Evolutionary conservation across 805 yeast genomes (phyloP), one percentile per base, ranked within the genome.

Genomic region (Monosporozyma servazzii): DNA sequence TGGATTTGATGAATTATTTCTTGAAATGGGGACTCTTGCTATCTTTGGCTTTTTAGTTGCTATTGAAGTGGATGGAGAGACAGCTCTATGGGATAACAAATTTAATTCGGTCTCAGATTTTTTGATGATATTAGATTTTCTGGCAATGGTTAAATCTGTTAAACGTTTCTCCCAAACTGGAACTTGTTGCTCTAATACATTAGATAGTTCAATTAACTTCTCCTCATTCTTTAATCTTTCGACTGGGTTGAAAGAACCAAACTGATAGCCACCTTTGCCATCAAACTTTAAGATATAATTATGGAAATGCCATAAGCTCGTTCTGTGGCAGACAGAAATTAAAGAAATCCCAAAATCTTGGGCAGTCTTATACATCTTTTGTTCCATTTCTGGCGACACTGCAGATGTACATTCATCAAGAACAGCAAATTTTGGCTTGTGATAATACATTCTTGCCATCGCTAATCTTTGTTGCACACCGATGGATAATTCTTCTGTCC

Each of bases 341-440:
- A 90, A 76, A 0, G 96, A 86, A 51, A 89, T 88, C 0, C 88
- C 87, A 54, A 86, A 73, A 17, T 75, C 72, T 63, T 85, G 86
- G 0, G 96, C 96, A 61, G 85, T 84, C 48, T 80, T 69, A 62
- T 90, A 90, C 87, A 91, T 89, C 59, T 83, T 81, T 55, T 85
- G 88, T 65, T 90, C 98, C 80, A 89, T 84, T 54, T 85, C 86
- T 10, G 93, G 87, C 0, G 96, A 83, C 2, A 90, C 95, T 1
- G 96, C 91, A 3, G 96, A 88, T 0, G 98, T 90, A 68, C 96
- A 90, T 71, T 90, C 98, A 70, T 90, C 98, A 56, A 90, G 73
- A 25, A 90, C 96, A 0, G 98, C 98, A 74, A 89, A 90, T 66
- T 81, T 85, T 1, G 98, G 98, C 60, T 78, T 77, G 67, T 90